Evolutionary conservation across 208 protist genomes (phyloP), one percentile per base, ranked within the genome.

Genomic region (Herpetomonas samuelpessoai): DNA sequence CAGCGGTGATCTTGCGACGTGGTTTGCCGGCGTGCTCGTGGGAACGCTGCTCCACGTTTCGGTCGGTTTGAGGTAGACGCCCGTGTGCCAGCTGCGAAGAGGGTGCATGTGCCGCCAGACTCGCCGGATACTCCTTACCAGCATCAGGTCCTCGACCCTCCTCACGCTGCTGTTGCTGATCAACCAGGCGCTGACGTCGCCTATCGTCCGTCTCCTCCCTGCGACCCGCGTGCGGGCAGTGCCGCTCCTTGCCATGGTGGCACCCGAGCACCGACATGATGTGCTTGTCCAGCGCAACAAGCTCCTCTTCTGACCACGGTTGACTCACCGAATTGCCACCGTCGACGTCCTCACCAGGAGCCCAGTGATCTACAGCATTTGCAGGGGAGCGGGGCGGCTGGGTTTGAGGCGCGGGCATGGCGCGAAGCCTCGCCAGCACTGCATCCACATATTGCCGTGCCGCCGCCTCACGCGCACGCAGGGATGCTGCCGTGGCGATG

Each of bases 211-310:
- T 22, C 49, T 14, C 12, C 49, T 55, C 12, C 49, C 30, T 22
- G 49, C 27, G 24, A 3, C 28, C 4, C 24, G 25, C 24, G 27
- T 80, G 74, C 1, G 74, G 68, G 46, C 63, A 75, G 68, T 80
- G 68, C 1, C 74, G 53, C 62, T 80, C 67, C 0, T 29, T 60
- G 24, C 46, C 39, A 39, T 75, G 74, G n/a, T 67, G 26, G 56
- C 74, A 76, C 19, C 64, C 66, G 29, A 76, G 48, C 3, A 64
- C 46, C 27, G 57, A 30, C 27, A 31, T 51, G 27, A 64, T 29
- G 26, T 47, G 41, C 19, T 45, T n/a, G 47, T 61, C 58, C 14
- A 51, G 19, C 0, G 51, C 29, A 1, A 56, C 56, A 16, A 70
- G 65, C 0, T 22, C 44, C 16, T 48, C 44, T 19, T 48, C 44